Evolutionary conservation across 176 grass and related monocot species (phyloP).

Genomic region (Aechmea fasciata): DNA sequence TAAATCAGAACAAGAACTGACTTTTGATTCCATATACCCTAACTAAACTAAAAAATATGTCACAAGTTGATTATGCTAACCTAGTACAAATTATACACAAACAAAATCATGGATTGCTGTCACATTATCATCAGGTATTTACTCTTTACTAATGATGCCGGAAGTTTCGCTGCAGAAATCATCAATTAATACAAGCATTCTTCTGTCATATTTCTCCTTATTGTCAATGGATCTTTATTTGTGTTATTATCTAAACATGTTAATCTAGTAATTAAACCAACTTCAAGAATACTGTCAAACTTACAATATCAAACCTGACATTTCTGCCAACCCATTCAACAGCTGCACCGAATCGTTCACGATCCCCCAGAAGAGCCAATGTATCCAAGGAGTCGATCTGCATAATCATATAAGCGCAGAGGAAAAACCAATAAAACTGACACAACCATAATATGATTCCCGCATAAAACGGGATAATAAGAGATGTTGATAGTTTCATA

Average conservation of each 20-base stretch:
- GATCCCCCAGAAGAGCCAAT: slow-evolving; percentile 77
- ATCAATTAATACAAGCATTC: background rate
- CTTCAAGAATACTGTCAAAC: slow-evolving; percentile 30
- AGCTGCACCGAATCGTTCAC: slow-evolving; percentile 56
- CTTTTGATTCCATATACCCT: too few species aligned
- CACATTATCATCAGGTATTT: too few species aligned
- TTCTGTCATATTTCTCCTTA: too few species aligned
- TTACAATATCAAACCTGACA: slow-evolving; percentile 91
- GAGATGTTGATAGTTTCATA: slow-evolving; percentile 29
- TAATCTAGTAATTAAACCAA: slow-evolving; percentile 15
- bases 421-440: slow-evolving; percentile 10
- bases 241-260: background rate
- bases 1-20: too few species aligned
- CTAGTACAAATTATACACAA: too few species aligned
- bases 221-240: too few species aligned
- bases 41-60: too few species aligned
- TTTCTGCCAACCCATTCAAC: slow-evolving; percentile 91
- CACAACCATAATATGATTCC: background rate
- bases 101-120: too few species aligned
- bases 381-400: slow-evolving; percentile 97
- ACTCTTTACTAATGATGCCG: too few species aligned
- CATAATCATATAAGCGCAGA: slow-evolving; percentile 15
- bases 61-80: too few species aligned
- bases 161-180: background rate
- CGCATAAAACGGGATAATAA: slow-evolving; percentile 9